phyloP scores from a whole-genome alignment of 345 rosid species.

The Aquilaria malaccensis region DNA sequence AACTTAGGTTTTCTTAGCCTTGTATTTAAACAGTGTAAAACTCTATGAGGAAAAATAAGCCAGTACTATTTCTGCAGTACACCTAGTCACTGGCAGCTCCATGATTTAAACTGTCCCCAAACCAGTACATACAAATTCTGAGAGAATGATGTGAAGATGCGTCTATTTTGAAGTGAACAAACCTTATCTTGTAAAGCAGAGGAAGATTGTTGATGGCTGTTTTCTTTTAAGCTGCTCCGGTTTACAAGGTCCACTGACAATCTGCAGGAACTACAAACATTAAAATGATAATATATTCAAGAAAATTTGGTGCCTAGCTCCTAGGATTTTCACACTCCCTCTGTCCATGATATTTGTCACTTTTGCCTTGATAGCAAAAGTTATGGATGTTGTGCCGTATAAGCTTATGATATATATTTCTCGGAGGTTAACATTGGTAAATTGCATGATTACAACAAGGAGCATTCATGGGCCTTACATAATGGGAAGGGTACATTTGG shows the following conservation, averaged over 20 bases:
- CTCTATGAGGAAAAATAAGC: too few species aligned
- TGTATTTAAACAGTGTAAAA: too few species aligned
- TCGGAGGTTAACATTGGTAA: too few species aligned
- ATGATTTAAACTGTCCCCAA: not conserved
- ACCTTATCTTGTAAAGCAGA: slow-evolving; percentile 91
- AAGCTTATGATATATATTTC: too few species aligned
- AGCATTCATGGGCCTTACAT: too few species aligned
- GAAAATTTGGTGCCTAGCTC: not conserved
- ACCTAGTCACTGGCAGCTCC: slow-evolving; percentile 8
- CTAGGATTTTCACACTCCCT: too few species aligned
- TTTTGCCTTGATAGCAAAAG: too few species aligned
- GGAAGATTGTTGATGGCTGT: slow-evolving; percentile 42
- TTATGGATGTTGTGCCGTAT: too few species aligned
- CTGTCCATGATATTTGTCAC: too few species aligned
- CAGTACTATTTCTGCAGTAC: not conserved
- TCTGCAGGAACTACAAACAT: slow-evolving; percentile 30
- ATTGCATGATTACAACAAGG: too few species aligned
- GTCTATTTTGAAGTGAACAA: slow-evolving; percentile 5
- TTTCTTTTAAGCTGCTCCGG: slow-evolving; percentile 38
- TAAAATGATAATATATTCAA: slow-evolving; percentile 3
- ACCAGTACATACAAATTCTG: not conserved
- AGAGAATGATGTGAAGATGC: not conserved
- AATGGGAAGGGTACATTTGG: not conserved
- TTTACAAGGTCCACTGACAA: slow-evolving; percentile 50
- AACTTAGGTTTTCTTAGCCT: too few species aligned